Evolutionary conservation across 2,329 filamentous ascomycete species (phyloP).

Genomic region (Chrysoporthe cubensis): DNA sequence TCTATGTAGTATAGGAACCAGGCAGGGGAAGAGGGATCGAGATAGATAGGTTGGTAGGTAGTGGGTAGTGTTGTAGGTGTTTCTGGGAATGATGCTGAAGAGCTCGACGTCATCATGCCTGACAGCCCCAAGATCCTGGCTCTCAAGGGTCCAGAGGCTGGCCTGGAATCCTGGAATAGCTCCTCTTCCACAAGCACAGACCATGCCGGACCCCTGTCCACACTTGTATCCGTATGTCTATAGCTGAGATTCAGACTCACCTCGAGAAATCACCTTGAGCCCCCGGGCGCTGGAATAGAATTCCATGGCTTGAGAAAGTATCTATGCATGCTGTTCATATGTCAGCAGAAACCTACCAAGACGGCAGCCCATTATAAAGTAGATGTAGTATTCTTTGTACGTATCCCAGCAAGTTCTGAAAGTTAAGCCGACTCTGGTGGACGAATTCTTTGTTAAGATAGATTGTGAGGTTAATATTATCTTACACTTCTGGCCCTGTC

Average conservation of each 20-base stretch:
- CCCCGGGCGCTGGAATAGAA: neutral
- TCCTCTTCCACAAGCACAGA: neutral
- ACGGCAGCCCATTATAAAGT: neutral
- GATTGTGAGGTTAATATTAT: neutral
- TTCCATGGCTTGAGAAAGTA: neutral
- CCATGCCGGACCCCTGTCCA: neutral
- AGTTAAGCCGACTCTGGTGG: neutral
- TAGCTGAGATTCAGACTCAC: neutral
- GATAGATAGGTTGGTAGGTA: neutral
- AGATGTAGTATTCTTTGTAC: neutral
- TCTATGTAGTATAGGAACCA: neutral
- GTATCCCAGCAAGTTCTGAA: neutral
- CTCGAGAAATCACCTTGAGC: constrained; percentile 6
- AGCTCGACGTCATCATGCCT: constrained; percentile 12
- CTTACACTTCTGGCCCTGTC: neutral
- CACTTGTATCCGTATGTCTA: neutral
- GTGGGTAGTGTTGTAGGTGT: neutral
- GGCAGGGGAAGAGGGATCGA: neutral
- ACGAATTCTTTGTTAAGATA: neutral
- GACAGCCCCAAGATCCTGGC: neutral
- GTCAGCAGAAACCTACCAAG: no score
- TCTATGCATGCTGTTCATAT: neutral
- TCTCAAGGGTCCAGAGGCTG: neutral
- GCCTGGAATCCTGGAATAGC: constrained; percentile 3
- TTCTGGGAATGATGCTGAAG: constrained; percentile 1